Percentiles rank a stretch among this genome's conserved stretches.
Conservation (phyloP, 495 filamentous ascomycete genomes). For the Bathelium albidoporum region DNA sequence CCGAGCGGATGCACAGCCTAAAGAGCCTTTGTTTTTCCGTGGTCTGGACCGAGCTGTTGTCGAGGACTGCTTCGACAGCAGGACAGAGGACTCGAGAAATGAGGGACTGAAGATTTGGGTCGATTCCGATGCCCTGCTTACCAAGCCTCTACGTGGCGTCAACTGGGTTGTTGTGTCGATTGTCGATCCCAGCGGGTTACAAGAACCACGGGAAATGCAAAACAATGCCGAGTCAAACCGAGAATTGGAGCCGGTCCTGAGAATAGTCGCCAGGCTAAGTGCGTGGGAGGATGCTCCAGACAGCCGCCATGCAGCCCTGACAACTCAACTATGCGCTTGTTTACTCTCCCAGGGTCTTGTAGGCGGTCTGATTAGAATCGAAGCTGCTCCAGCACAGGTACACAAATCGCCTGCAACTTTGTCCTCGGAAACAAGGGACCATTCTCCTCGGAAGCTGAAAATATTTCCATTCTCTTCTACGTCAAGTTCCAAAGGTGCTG, state of each 20-base stretch:
- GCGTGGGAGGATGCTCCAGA: slow-evolving; percentile 84
- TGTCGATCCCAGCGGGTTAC: slow-evolving; percentile 68
- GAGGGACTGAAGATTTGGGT: slow-evolving; percentile 74
- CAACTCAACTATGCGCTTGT: slow-evolving; percentile 58
- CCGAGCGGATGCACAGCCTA: slow-evolving; percentile 21
- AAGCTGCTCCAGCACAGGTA: slow-evolving; percentile 53
- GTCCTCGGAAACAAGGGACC: background rate
- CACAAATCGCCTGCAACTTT: background rate
- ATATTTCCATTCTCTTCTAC: slow-evolving; percentile 64
- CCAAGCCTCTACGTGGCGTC: slow-evolving; percentile 58
- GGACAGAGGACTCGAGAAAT: slow-evolving; percentile 39
- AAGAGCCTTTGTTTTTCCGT: slow-evolving; percentile 43
- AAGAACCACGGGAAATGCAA: slow-evolving; percentile 63
- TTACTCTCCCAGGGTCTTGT: slow-evolving; percentile 62
- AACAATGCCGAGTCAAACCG: slow-evolving; percentile 29
- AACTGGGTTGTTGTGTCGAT: slow-evolving; percentile 66
- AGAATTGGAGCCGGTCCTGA: slow-evolving; percentile 52
- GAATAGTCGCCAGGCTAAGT: slow-evolving; percentile 62
- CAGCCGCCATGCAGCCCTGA: slow-evolving; percentile 64
- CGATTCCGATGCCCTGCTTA: slow-evolving; percentile 60
- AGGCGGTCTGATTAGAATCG: slow-evolving; percentile 78
- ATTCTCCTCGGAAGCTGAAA: slow-evolving; percentile 30
- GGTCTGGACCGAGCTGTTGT: slow-evolving; percentile 59
- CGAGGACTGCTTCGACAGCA: slow-evolving; percentile 63
- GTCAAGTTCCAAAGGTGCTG: slow-evolving; percentile 41